These are phyloP conservation scores for Cladophialophora yegresii DNA, from an alignment of 2,329 filamentous ascomycete species.

Conservation along the genomic window DNA sequence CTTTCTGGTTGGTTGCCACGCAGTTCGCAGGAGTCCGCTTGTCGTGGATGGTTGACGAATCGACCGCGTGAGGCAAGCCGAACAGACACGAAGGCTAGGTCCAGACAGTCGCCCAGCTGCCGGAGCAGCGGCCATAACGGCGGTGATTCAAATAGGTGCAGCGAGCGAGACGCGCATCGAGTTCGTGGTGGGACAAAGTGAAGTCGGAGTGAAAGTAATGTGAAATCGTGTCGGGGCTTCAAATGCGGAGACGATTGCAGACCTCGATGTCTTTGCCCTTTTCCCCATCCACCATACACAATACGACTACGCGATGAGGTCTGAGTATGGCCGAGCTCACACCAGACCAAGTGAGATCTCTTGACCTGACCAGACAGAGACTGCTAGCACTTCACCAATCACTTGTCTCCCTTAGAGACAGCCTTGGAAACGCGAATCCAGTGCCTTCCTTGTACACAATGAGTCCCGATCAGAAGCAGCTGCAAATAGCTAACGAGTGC, in stretches of 20 bases:
- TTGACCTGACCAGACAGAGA: constrained; percentile 70
- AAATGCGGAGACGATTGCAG: neutral
- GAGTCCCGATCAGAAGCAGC: neutral
- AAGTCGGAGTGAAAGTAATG: neutral
- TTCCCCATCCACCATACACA: neutral
- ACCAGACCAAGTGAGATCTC: constrained; percentile 57
- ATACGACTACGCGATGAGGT: neutral
- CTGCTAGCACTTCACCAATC: constrained; percentile 69
- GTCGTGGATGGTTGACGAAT: constrained; percentile 18
- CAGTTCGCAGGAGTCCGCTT: constrained; percentile 26
- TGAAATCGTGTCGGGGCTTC: constrained; percentile 1
- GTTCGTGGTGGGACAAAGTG: constrained; percentile 4
- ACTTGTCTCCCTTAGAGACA: constrained; percentile 64
- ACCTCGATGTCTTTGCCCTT: neutral
- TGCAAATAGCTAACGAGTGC: constrained; percentile 1
- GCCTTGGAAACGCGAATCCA: constrained; percentile 64
- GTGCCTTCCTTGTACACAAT: constrained; percentile 65
- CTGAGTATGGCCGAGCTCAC: constrained; percentile 43
- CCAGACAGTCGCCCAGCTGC: constrained; percentile 28
- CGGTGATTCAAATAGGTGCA: constrained; percentile 18
- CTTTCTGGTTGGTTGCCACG: constrained; percentile 30
- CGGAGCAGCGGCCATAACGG: constrained; percentile 28
- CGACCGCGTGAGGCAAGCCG: constrained; percentile 23
- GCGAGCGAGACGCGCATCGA: constrained; percentile 6
- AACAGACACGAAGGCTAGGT: constrained; percentile 21